Base-by-base conservation (phyloP, 176 grass and related monocot genomes). In the Carex scoparia region DNA sequence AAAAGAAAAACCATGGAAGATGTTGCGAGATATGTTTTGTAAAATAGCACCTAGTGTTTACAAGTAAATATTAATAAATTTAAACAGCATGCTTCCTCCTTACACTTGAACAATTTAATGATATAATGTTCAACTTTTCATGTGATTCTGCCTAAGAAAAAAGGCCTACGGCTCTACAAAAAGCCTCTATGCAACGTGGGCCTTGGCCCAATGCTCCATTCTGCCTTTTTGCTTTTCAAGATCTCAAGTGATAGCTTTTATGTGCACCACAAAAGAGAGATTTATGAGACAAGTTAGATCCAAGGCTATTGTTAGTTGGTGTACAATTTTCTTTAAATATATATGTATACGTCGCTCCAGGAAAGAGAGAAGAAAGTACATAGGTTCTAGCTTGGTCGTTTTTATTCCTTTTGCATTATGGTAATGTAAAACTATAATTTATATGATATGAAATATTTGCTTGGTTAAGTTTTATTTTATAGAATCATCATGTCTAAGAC, bases 121-220 rank as follows among this genome's bases (percentile, higher is more conserved):
- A 76, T 28, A 28, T 31, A 54, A 49, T 51, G 40, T 48, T 48
- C 16, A 65, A 83, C 46, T 82, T 82, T 67, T 14, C 19, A 33
- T 64, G 31, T 83, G 42, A 83, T 83, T 62, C n/a, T 65, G 13
- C 60, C 80, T 65, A 83, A 65, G 35, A 42, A 49, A 83, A 82
- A 53, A 83, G 60, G 80, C 37, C 80, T 83, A 83, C 60, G 37
- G 27, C 60, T 83, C 80, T 83, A 65, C 2, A 77, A 83, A 83
- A 83, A 31, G 61, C 38, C 23, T 46, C 42, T 49, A 54, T 67
- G 80, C 61, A 82, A 83, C 57, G 60, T 83, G 80, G 80, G 80
- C 80, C 40, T 46, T 83, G 80, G 60, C 80, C 60, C 80, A 81
- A 64, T 68, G 38, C n/a, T 64, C 19, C 79, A 35, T 48, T 64